Conservation (phyloP, 164 flowering plant genomes). For the Sedum album region DNA sequence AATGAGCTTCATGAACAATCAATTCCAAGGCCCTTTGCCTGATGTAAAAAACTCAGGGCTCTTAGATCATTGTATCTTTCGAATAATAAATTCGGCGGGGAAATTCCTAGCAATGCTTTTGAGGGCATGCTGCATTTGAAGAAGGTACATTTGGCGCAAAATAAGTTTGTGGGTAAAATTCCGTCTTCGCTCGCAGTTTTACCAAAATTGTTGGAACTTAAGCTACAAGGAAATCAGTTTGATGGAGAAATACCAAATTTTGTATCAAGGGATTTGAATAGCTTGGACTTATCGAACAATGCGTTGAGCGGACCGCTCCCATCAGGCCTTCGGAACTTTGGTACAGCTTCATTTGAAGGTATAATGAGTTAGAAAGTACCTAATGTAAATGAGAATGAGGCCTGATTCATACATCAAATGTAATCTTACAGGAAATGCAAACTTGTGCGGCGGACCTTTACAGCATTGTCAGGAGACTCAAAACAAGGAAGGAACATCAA, state of each 20-base stretch:
- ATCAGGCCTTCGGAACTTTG: conserved; percentile 15
- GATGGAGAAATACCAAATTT: conserved; percentile 37
- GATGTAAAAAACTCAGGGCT: conserved; percentile 14
- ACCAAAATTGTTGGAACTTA: conserved; percentile 29
- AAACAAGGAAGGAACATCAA: neutral
- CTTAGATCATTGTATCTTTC: conserved; percentile 36
- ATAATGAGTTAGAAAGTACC: neutral
- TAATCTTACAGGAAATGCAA: neutral
- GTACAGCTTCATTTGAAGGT: conserved; percentile 25
- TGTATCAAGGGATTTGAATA: conserved; percentile 2
- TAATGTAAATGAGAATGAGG: neutral
- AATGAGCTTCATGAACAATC: conserved; percentile 41
- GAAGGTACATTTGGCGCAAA: conserved; percentile 34
- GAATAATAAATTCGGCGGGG: conserved; percentile 29
- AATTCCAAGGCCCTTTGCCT: conserved; percentile 29
- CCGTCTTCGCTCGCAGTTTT: conserved; percentile 26
- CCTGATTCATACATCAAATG: neutral
- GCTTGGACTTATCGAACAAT: conserved; percentile 3
- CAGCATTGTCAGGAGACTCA: neutral
- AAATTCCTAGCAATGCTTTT: conserved; percentile 27
- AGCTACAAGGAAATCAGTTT: conserved; percentile 35
- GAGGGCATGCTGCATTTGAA: conserved; percentile 1
- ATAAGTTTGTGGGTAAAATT: conserved; percentile 30
- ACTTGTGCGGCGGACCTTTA: conserved; percentile 1
- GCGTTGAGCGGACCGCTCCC: conserved; percentile 7